These are phyloP conservation scores for Suillus alpinus DNA, from an alignment of 768 basidiomycete species.

Conservation along the genomic window DNA sequence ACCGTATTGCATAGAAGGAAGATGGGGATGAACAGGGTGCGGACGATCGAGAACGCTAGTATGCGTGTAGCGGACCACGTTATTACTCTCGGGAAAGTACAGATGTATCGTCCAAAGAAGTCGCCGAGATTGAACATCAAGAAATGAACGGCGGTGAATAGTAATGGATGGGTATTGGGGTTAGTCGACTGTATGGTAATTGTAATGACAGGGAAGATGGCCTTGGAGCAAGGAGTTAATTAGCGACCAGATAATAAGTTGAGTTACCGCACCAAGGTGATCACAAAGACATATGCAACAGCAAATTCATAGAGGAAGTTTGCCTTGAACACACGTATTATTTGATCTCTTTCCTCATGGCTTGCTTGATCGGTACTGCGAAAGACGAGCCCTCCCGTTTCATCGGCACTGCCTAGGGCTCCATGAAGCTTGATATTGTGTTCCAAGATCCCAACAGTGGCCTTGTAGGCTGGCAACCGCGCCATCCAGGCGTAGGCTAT, in stretches of 20 bases:
- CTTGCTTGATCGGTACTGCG: constrained; percentile 18
- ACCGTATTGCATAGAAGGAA: constrained; percentile 82
- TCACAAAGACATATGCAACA: constrained; percentile 69
- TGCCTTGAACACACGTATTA: constrained; percentile 54
- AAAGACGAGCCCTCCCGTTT: constrained; percentile 35
- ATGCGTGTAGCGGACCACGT: constrained; percentile 70
- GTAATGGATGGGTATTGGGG: constrained; percentile 64
- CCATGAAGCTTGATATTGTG: constrained; percentile 23
- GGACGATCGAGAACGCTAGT: constrained; percentile 58
- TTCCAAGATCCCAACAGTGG: constrained; percentile 48
- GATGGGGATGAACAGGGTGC: constrained; percentile 81
- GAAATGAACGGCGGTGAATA: constrained; percentile 80
- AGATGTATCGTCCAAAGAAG: constrained; percentile 65
- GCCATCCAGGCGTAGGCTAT: constrained; percentile 56
- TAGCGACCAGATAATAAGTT: background rate
- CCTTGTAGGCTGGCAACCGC: constrained; percentile 57
- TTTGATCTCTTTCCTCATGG: constrained; percentile 40
- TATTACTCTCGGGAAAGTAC: constrained; percentile 59
- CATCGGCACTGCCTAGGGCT: constrained; percentile 27
- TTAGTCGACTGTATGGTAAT: constrained; percentile 69
- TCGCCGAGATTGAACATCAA: constrained; percentile 76
- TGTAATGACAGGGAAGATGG: constrained; percentile 86
- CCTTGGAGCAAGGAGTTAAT: constrained; percentile 39
- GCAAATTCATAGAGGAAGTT: constrained; percentile 73
- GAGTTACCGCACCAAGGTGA: constrained; percentile 64